These are phyloP conservation scores for Backusella sp. DNA, from an alignment of 192 early-diverging fungal species.

Conservation along the genomic window DNA sequence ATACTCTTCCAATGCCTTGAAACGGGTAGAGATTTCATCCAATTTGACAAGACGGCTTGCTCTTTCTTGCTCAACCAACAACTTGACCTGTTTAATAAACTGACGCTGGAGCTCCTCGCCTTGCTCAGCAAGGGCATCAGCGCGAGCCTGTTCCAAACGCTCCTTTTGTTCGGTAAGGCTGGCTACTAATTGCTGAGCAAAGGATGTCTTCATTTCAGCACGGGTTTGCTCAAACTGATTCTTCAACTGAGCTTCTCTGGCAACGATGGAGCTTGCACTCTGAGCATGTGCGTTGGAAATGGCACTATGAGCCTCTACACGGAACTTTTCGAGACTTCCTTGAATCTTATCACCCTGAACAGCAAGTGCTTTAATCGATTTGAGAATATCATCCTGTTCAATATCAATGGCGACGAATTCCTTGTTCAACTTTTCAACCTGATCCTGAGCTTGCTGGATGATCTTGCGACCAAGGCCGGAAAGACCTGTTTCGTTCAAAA, in stretches of 20 bases:
- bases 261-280: slow-evolving; percentile 43
- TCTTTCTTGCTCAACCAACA: slow-evolving; percentile 86
- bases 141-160: slow-evolving; percentile 53
- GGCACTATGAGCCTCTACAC: slow-evolving; percentile 47
- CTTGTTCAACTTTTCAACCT: slow-evolving; percentile 45
- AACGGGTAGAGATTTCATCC: slow-evolving; percentile 76
- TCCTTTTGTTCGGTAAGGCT: slow-evolving; percentile 39
- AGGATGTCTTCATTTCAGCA: slow-evolving; percentile 10
- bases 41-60: slow-evolving; percentile 83
- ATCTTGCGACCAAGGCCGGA: slow-evolving; percentile 56
- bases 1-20: slow-evolving; percentile 72
- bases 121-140: slow-evolving; percentile 63
- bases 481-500: slow-evolving; percentile 40
- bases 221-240: slow-evolving; percentile 32
- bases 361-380: slow-evolving; percentile 29
- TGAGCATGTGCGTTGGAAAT: slow-evolving; percentile 46
- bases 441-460: slow-evolving; percentile 55
- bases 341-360: slow-evolving; percentile 50
- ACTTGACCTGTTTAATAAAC: slow-evolving; percentile 77
- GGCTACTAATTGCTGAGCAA: slow-evolving; percentile 32
- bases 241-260: slow-evolving; percentile 51
- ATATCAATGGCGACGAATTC: slow-evolving; percentile 50
- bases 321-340: slow-evolving; percentile 60
- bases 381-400: slow-evolving; percentile 34
- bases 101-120: slow-evolving; percentile 70